Evolutionary conservation across 805 yeast species (phyloP).

Genomic region (Myxozyma kluyveri): DNA sequence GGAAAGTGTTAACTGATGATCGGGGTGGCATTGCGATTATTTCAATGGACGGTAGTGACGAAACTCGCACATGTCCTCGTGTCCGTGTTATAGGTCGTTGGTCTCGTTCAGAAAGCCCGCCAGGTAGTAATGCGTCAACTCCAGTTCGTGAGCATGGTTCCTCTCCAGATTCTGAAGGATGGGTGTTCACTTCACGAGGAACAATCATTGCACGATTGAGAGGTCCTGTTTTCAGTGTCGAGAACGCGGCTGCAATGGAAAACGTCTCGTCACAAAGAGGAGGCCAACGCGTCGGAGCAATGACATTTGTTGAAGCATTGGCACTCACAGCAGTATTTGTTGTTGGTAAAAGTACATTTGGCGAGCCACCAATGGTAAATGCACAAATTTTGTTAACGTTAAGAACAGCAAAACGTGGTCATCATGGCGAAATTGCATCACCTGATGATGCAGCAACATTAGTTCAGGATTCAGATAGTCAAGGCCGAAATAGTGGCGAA

Average conservation of each 20-base stretch:
- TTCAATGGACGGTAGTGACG: not conserved
- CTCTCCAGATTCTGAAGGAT: not conserved
- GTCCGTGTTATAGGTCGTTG: slow-evolving; percentile 10
- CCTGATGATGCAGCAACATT: too few relatives aligned
- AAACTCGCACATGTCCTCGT: not conserved
- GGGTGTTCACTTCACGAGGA: slow-evolving; percentile 5
- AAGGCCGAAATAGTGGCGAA: too few relatives aligned
- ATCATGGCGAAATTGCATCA: too few relatives aligned
- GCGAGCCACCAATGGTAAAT: slow-evolving; percentile 11
- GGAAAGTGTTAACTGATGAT: slow-evolving; percentile 7
- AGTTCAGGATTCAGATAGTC: too few relatives aligned
- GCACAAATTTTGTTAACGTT: too few relatives aligned
- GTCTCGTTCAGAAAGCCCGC: not conserved
- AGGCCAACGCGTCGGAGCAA: slow-evolving; percentile 12
- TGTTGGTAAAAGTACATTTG: slow-evolving; percentile 7
- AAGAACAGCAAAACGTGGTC: too few relatives aligned
- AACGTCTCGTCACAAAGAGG: slow-evolving; percentile 1
- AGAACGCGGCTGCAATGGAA: not conserved
- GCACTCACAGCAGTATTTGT: slow-evolving; percentile 13
- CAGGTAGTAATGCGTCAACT: not conserved
- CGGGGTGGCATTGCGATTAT: not conserved
- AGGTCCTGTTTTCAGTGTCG: not conserved
- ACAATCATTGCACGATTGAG: slow-evolving; percentile 5
- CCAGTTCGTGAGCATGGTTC: not conserved
- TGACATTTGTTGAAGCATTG: slow-evolving; percentile 23